Conservation (phyloP, 805 yeast genomes). For the Starmerella etchellsii region DNA sequence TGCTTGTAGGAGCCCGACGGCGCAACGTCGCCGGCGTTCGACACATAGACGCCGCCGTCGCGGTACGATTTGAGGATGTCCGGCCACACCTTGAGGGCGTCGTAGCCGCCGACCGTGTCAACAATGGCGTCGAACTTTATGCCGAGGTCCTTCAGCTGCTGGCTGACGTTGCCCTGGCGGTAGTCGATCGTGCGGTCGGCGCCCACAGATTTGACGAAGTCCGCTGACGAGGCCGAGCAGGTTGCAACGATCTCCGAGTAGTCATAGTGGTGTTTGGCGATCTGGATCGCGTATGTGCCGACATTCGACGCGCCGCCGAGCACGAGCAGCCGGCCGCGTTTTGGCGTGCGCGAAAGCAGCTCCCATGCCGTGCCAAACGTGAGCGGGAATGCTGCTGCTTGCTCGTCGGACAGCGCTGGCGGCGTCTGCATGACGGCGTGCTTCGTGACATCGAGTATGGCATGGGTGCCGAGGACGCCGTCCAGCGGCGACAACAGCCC, state of each 20-base stretch:
- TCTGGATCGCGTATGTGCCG: constrained; percentile 43
- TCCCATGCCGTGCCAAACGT: constrained; percentile 51
- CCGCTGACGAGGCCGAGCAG: constrained; percentile 39
- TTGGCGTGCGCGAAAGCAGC: constrained; percentile 23
- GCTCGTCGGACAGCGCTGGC: constrained; percentile 33
- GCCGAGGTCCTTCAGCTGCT: constrained; percentile 1
- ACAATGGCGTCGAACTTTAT: constrained; percentile 42
- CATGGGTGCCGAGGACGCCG: constrained; percentile 37
- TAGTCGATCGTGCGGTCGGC: constrained; percentile 36
- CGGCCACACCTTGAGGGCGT: constrained; percentile 34
- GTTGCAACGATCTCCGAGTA: constrained; percentile 44
- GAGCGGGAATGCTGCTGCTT: constrained; percentile 57
- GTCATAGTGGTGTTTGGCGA: constrained; percentile 38
- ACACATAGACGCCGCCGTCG: constrained; percentile 38
- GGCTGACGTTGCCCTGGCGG: constrained; percentile 1
- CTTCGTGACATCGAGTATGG: constrained; percentile 39
- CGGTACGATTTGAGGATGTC: constrained; percentile 35
- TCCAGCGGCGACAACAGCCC: constrained; percentile 24
- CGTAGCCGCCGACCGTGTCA: constrained; percentile 53
- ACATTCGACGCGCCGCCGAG: constrained; percentile 68
- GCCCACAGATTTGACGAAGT: constrained; percentile 37
- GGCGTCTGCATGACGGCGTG: constrained; percentile 43
- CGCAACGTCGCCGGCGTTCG: constrained; percentile 43
- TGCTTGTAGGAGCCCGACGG: constrained; percentile 8
- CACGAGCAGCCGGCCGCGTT: constrained; percentile 29